Percentiles rank a stretch among this genome's conserved stretches.
Conservation (phyloP, 2,329 filamentous ascomycete species). For the Penicillium paneum region DNA sequence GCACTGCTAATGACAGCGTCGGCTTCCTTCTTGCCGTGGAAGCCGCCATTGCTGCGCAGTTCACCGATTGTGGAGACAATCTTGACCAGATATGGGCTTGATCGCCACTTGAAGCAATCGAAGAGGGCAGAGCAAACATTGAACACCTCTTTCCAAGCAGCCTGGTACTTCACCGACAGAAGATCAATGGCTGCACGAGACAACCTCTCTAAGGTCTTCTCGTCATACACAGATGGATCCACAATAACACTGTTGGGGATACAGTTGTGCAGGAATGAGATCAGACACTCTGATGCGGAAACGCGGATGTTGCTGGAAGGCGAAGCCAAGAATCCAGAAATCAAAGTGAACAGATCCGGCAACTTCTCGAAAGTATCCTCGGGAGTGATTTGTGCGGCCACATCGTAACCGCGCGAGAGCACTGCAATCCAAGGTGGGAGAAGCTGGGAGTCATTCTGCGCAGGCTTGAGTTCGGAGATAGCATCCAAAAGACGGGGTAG, state of each 20-base stretch:
- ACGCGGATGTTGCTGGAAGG: slow-evolving; percentile 89
- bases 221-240: slow-evolving; percentile 87
- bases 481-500: slow-evolving; percentile 84
- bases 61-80: slow-evolving; percentile 80
- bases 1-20: slow-evolving; percentile 87
- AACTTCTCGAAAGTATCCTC: slow-evolving; percentile 90
- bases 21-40: slow-evolving; percentile 90
- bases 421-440: slow-evolving; percentile 97
- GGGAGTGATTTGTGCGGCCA: slow-evolving; percentile 81
- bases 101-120: slow-evolving; percentile 78
- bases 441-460: slow-evolving; percentile 88
- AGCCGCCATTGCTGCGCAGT: slow-evolving; percentile 80
- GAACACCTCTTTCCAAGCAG: slow-evolving; percentile 93
- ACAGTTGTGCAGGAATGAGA: slow-evolving; percentile 89
- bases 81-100: slow-evolving; percentile 71
- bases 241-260: slow-evolving; percentile 78
- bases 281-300: slow-evolving; percentile 89
- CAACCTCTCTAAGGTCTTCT: slow-evolving; percentile 81
- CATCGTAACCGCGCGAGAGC: slow-evolving; percentile 88
- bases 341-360: slow-evolving; percentile 76
- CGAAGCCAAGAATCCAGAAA: slow-evolving; percentile 78
- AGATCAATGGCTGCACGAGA: slow-evolving; percentile 68
- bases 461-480: slow-evolving; percentile 85
- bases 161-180: slow-evolving; percentile 85
- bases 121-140: slow-evolving; percentile 84